These are phyloP conservation scores for Penicillium odoratum DNA, from an alignment of 495 filamentous ascomycete genomes.

Conservation along the genomic window DNA sequence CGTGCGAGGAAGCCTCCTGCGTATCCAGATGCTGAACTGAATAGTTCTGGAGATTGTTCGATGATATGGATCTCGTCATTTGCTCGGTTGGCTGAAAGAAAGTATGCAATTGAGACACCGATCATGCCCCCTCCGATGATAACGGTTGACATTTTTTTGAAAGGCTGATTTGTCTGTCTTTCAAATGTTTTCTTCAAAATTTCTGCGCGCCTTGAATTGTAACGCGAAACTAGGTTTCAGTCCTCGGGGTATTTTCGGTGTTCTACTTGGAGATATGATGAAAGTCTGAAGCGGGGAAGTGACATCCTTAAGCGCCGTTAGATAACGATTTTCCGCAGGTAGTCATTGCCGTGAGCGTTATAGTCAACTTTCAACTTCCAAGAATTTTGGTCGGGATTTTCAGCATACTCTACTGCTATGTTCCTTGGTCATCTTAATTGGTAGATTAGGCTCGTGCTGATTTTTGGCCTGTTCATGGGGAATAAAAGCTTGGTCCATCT, in stretches of 20 bases:
- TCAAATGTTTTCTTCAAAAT: not conserved
- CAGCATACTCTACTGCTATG: too few species aligned
- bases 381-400: too few species aligned
- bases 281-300: not conserved
- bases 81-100: slow-evolving; percentile 51
- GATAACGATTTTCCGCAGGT: not conserved
- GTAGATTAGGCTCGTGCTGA: too few species aligned
- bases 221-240: too few species aligned
- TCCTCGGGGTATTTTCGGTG: too few species aligned
- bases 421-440: too few species aligned
- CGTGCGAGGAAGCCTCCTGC: slow-evolving; percentile 74
- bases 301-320: not conserved
- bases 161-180: not conserved
- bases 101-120: slow-evolving; percentile 74
- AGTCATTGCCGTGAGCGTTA: too few species aligned
- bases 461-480: not conserved
- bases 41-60: slow-evolving; percentile 63
- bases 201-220: not conserved
- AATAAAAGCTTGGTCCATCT: not conserved
- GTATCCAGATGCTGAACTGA: slow-evolving; percentile 70
- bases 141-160: slow-evolving; percentile 51
- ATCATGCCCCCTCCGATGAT: slow-evolving; percentile 82
- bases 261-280: not conserved
- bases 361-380: too few species aligned
- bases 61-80: slow-evolving; percentile 65